Evolutionary conservation across 129 eudicot species (phyloP).

Genomic region (Erigeron canadensis): DNA sequence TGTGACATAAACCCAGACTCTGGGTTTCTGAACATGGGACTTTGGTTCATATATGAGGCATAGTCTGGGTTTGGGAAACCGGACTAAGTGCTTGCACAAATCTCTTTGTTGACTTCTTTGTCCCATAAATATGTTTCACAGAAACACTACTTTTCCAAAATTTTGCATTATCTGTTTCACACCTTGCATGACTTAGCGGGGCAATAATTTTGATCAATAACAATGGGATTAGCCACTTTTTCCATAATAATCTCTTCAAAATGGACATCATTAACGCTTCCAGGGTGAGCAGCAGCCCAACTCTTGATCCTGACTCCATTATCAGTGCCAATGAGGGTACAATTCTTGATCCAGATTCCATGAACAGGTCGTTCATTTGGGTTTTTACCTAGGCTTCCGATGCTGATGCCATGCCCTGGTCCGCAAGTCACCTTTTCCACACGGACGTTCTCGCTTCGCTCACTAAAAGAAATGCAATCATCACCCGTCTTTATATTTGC

Average conservation of each 20-base stretch:
- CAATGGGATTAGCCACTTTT: constrained; percentile 43
- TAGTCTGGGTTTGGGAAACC: no score
- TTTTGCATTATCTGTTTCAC: neutral
- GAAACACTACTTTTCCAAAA: no score
- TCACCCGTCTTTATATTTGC: constrained; percentile 52
- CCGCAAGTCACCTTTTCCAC: constrained; percentile 56
- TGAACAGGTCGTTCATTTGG: constrained; percentile 37
- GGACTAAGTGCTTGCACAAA: no score
- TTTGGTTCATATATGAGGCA: no score
- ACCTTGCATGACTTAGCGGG: constrained; percentile 35
- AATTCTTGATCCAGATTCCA: constrained; percentile 42
- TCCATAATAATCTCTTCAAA: constrained; percentile 49
- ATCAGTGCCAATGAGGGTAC: constrained; percentile 39
- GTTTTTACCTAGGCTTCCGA: constrained; percentile 53
- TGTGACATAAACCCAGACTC: no score
- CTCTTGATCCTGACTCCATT: constrained; percentile 55
- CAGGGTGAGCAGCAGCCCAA: constrained; percentile 34
- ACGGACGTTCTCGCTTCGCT: constrained; percentile 52
- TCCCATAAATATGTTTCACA: no score
- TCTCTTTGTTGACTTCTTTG: no score
- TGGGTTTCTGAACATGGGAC: no score
- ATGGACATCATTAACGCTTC: constrained; percentile 33
- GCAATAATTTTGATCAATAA: constrained; percentile 52
- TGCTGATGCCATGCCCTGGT: constrained; percentile 68
- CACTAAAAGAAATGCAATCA: constrained; percentile 65